phyloP scores from a whole-genome alignment of 805 yeast genomes.

The Candida gorgasii region DNA sequence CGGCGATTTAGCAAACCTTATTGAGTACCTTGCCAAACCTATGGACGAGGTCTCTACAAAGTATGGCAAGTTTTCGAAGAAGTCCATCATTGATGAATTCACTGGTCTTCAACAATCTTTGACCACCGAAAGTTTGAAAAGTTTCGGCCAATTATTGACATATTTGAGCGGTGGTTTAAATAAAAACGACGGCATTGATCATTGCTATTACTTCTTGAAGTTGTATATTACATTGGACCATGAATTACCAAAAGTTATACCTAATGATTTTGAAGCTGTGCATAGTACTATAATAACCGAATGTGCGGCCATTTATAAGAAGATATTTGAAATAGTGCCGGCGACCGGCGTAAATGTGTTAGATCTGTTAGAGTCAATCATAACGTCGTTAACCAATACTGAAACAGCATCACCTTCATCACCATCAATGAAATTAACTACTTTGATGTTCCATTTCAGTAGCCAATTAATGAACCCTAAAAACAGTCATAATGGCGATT shows the following conservation, averaged over 20 bases:
- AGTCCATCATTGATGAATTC: constrained; percentile 17
- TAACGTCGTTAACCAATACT: constrained; percentile 7
- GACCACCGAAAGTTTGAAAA: background rate
- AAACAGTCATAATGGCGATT: constrained; percentile 10
- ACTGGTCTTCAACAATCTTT: constrained; percentile 12
- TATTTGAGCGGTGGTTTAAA: background rate
- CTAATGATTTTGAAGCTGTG: background rate
- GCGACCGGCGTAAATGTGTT: constrained; percentile 1
- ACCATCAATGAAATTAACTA: constrained; percentile 20
- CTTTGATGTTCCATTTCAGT: constrained; percentile 22
- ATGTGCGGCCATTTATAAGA: background rate
- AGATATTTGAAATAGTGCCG: constrained; percentile 4
- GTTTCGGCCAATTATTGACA: background rate
- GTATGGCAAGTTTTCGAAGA: constrained; percentile 19
- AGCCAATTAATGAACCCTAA: constrained; percentile 14
- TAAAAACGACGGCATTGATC: background rate
- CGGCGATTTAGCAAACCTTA: constrained; percentile 3
- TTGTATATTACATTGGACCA: constrained; percentile 6
- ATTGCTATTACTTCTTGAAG: constrained; percentile 1
- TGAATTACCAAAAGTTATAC: background rate
- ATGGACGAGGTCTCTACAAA: constrained; percentile 1
- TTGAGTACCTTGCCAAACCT: constrained; percentile 8
- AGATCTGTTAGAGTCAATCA: constrained; percentile 16
- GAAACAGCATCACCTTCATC: constrained; percentile 4
- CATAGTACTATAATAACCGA: background rate